Percentiles rank a stretch among this genome's conserved stretches.
phyloP scores from a whole-genome alignment of 768 basidiomycete genomes.

The Trametes cinnabarina region DNA sequence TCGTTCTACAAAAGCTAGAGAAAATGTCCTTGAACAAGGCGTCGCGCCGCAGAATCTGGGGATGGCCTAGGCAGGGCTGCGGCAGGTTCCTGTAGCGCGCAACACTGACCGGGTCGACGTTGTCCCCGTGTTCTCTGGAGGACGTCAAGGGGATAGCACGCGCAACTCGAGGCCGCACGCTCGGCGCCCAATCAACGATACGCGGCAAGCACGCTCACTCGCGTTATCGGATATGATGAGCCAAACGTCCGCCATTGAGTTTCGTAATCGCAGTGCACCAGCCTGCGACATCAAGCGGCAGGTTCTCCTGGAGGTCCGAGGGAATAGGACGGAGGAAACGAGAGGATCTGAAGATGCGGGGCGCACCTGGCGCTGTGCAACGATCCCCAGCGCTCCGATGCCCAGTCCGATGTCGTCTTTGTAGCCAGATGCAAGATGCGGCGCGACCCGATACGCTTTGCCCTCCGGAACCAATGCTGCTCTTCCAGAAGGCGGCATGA shows the following conservation, averaged over 20 bases:
- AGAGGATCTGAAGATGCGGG: conserved; percentile 20
- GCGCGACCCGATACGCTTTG: neutral
- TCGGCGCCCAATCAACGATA: conserved; percentile 42
- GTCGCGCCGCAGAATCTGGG: neutral
- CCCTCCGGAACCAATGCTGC: conserved; percentile 7
- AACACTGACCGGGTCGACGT: neutral
- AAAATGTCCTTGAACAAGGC: conserved; percentile 4
- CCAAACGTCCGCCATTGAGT: neutral
- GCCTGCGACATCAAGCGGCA: conserved; percentile 40
- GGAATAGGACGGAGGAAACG: conserved; percentile 9
- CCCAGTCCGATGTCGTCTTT: conserved; percentile 25
- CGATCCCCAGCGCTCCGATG: conserved; percentile 31
- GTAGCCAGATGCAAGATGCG: neutral
- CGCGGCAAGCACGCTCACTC: conserved; percentile 26
- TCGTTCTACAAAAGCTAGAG: conserved; percentile 19
- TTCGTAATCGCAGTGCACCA: conserved; percentile 29
- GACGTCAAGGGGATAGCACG: conserved; percentile 14
- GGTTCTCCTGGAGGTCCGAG: conserved; percentile 26
- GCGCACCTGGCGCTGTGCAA: conserved; percentile 36
- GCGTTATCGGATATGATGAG: conserved; percentile 34
- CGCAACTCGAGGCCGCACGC: conserved; percentile 2
- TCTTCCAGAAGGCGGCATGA: conserved; percentile 14
- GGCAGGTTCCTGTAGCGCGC: conserved; percentile 1
- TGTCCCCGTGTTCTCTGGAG: neutral
- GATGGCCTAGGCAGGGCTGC: neutral